phyloP scores from a whole-genome alignment of 805 yeast genomes.

The Millerago galiae region DNA sequence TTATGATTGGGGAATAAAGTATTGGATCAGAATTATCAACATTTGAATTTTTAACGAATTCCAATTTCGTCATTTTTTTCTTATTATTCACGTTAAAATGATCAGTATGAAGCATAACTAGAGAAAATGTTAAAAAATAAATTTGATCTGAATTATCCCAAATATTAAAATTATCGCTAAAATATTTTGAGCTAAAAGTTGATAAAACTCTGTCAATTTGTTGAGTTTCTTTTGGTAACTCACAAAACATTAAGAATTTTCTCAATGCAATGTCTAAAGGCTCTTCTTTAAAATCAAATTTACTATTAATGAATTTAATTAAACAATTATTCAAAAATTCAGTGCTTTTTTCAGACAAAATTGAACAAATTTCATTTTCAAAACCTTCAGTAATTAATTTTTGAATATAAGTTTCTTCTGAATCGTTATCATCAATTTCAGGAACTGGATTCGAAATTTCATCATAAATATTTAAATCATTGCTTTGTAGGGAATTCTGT shows the following conservation, averaged over 20 bases:
- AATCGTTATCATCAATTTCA: conserved; percentile 22
- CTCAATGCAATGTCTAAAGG: conserved; percentile 65
- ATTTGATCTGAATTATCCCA: conserved; percentile 45
- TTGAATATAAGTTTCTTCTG: conserved; percentile 23
- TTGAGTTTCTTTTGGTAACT: conserved; percentile 66
- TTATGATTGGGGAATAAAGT: conserved; percentile 21
- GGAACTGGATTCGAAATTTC: conserved; percentile 21
- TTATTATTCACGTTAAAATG: conserved; percentile 61
- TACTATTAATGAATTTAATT: conserved; percentile 21
- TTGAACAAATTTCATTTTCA: conserved; percentile 26
- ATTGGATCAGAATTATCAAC: conserved; percentile 22
- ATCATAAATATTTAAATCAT: conserved; percentile 1
- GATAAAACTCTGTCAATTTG: conserved; percentile 67
- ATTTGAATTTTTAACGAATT: conserved; percentile 46
- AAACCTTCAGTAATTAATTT: conserved; percentile 23
- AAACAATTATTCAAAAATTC: conserved; percentile 24
- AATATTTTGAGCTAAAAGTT: conserved; percentile 49
- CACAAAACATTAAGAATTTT: conserved; percentile 48
- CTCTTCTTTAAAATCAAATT: conserved; percentile 43
- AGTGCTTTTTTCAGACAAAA: conserved; percentile 25
- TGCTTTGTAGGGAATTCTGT: conserved; percentile 8
- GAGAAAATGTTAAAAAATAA: conserved; percentile 55
- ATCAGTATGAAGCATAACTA: conserved; percentile 71
- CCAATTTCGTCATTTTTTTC: conserved; percentile 58
- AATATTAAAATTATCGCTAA: conserved; percentile 15